These are phyloP conservation scores for Aspergillus ruber DNA, from an alignment of 2,329 filamentous ascomycete genomes.

Conservation along the genomic window DNA sequence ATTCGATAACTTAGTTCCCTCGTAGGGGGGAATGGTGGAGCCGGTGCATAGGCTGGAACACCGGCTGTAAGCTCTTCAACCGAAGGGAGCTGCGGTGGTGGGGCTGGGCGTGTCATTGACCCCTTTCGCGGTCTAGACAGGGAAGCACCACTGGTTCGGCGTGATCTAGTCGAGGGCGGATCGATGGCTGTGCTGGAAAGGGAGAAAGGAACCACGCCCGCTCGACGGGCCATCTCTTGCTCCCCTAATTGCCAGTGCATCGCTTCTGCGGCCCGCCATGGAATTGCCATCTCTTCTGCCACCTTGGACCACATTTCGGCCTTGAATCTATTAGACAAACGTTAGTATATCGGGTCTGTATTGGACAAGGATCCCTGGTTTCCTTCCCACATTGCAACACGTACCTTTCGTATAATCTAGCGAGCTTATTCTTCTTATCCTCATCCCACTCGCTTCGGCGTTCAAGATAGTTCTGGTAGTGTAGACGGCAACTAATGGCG, in stretches of 20 bases:
- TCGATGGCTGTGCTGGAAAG: conserved; percentile 55
- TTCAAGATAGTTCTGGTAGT: conserved; percentile 97
- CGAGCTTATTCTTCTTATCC: conserved; percentile 94
- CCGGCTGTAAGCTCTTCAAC: conserved; percentile 43
- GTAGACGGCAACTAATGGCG: conserved; percentile 86
- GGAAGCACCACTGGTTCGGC: conserved; percentile 31
- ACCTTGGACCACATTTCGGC: conserved; percentile 97
- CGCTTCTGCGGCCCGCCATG: conserved; percentile 90
- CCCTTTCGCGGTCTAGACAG: conserved; percentile 35
- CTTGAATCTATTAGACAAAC: conserved; percentile 64
- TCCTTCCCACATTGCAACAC: conserved; percentile 19
- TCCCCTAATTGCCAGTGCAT: conserved; percentile 98
- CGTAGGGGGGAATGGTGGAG: conserved; percentile 25
- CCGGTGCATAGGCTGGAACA: conserved; percentile 39
- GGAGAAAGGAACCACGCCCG: conserved; percentile 81
- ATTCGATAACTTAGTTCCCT: conserved; percentile 30
- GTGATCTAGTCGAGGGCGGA: conserved; percentile 31
- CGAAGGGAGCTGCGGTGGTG: conserved; percentile 35
- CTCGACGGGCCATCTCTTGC: conserved; percentile 85
- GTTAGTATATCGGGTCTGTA: conserved; percentile 6
- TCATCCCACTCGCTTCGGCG: conserved; percentile 92
- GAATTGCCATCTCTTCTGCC: conserved; percentile 88
- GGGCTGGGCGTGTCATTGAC: conserved; percentile 32
- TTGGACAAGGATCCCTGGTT: conserved; percentile 2
- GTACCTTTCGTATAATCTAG: conserved; percentile 89